Base-by-base conservation (phyloP, 2,329 filamentous ascomycete genomes). In the Aureobasidium sp. region DNA sequence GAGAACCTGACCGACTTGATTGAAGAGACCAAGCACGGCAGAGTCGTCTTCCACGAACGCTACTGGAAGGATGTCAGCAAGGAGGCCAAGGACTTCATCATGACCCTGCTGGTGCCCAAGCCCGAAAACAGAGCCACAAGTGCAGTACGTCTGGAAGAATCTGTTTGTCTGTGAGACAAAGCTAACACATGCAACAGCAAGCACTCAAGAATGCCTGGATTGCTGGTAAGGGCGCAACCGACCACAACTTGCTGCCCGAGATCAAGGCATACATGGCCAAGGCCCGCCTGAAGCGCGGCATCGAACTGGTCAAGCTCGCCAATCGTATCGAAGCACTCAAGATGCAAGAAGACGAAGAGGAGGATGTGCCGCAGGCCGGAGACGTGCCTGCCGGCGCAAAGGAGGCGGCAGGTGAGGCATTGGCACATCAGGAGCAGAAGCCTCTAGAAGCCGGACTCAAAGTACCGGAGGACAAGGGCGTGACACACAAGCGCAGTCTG, bases 51-150 rank as follows among this genome's bases (percentile, higher is more conserved):
- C 84, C 94, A 99, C 75, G 92, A 97, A 73, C 86, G 93, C 62
- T 99, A 97, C 79, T 99, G 94, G 94, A 94, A 91, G 74, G 94
- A 97, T 69, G 94, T 99, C 70, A 97, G 92, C 73, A 82, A 89
- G 55, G 92, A 97, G 68, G 94, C 92, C 67, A 99, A 97, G 79
- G 86, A 93, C 67, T 99, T 99, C 74, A 97, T 99, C 76, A 78
- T 88, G 64, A 79, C 81, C 62, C 82, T 99, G 29, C 83, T 99
- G 63, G 87, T 93, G 68, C 86, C 91, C 3, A 83, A 90, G 67
- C 88, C 91, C 1, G 82, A 86, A 52, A 83, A 89, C 68, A 87
- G 95, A 68, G 87, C 86, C 69, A 88, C 88, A 1, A 96, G 90
- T 70, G 82, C 88, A 76, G 88, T 90, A 81, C 66, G 82, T 63